A percentile compares a stretch with the other conserved stretches of the same genome.
Conservation (phyloP, 2,329 filamentous ascomycete species). For the Ophiostoma perfectum region DNA sequence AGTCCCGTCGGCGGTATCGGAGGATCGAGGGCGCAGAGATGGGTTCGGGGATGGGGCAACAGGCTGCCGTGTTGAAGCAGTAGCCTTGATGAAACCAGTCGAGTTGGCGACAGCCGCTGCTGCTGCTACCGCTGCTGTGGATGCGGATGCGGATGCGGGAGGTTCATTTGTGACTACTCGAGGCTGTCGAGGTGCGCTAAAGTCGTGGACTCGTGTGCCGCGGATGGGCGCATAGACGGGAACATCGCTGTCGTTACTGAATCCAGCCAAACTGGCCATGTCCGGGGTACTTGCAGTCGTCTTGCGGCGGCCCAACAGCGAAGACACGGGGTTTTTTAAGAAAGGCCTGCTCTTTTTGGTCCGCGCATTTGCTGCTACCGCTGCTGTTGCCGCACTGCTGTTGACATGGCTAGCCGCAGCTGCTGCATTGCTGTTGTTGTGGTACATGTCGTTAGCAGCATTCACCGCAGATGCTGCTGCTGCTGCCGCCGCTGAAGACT, state of each 20-base stretch:
- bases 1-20: not conserved
- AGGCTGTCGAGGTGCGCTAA: slow-evolving; percentile 54
- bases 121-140: slow-evolving; percentile 21
- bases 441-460: slow-evolving; percentile 37
- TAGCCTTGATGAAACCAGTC: not conserved
- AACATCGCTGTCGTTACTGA: slow-evolving; percentile 37
- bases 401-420: slow-evolving; percentile 37
- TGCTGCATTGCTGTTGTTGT: slow-evolving; percentile 33
- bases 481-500: slow-evolving; percentile 34
- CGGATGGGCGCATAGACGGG: slow-evolving; percentile 58
- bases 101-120: slow-evolving; percentile 11
- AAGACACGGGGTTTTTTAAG: slow-evolving; percentile 56
- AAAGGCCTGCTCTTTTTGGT: slow-evolving; percentile 53
- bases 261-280: slow-evolving; percentile 38
- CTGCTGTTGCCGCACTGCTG: slow-evolving; percentile 36
- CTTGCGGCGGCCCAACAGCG: slow-evolving; percentile 52
- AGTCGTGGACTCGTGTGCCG: slow-evolving; percentile 60
- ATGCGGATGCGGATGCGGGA: not conserved
- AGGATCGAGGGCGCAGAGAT: not conserved
- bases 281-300: slow-evolving; percentile 47
- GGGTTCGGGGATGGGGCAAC: not conserved
- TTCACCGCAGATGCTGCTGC: slow-evolving; percentile 41
- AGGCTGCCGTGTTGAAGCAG: not conserved
- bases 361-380: slow-evolving; percentile 39
- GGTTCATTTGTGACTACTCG: slow-evolving; percentile 35